Evolutionary conservation across 148 eudicot species (phyloP).

Genomic region (Rheum nobile): DNA sequence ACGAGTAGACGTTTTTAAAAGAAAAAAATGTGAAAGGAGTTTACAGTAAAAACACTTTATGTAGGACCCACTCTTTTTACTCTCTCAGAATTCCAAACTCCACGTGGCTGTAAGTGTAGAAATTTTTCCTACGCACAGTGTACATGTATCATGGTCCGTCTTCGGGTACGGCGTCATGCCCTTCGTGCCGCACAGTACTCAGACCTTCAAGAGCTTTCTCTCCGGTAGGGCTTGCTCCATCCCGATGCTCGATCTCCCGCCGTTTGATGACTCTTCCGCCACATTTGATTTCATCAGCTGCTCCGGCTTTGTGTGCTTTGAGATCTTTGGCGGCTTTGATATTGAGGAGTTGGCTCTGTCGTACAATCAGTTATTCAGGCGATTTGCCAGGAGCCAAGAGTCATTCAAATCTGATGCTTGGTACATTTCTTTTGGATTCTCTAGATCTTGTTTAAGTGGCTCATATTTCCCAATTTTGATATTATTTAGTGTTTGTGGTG

Average conservation of each 20-base stretch:
- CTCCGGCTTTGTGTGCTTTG: conserved; percentile 40
- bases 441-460: not conserved
- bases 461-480: no score
- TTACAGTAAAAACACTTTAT: no score
- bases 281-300: not conserved
- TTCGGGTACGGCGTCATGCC: not conserved
- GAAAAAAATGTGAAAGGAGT: no score
- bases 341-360: conserved; percentile 31
- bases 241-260: conserved; percentile 5
- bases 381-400: conserved; percentile 23
- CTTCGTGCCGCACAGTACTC: not conserved
- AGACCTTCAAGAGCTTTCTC: not conserved
- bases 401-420: conserved; percentile 43
- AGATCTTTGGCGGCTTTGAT: conserved; percentile 45
- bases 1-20: no score
- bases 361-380: conserved; percentile 37
- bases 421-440: conserved; percentile 22
- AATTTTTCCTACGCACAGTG: no score
- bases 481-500: no score
- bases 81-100: no score
- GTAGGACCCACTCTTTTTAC: no score
- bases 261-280: not conserved
- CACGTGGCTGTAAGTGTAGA: no score
- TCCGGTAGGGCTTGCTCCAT: not conserved
- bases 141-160: no score